A percentile compares a stretch with the other conserved stretches of the same genome.
phyloP scores from a whole-genome alignment of 805 yeast species.

The Yarrowia sp. region DNA sequence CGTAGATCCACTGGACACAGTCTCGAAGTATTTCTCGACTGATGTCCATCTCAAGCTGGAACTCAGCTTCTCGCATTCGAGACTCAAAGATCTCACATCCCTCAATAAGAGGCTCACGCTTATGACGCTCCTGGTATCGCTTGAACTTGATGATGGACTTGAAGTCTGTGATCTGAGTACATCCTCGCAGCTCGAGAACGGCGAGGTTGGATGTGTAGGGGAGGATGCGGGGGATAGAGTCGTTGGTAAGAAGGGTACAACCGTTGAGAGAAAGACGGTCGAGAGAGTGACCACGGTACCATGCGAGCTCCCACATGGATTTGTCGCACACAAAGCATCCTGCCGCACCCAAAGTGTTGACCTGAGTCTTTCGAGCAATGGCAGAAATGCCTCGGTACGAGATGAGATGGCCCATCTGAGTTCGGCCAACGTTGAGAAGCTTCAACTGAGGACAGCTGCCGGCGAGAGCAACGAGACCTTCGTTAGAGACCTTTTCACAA shows the following conservation, averaged over 20 bases:
- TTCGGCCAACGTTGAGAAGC: constrained; percentile 81
- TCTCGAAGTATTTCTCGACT: constrained; percentile 68
- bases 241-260: constrained; percentile 66
- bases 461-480: constrained; percentile 74
- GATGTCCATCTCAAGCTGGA: constrained; percentile 61
- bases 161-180: constrained; percentile 63
- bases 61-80: constrained; percentile 66
- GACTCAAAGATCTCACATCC: constrained; percentile 74
- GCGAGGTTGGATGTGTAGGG: constrained; percentile 65
- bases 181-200: constrained; percentile 78
- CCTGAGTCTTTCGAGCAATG: constrained; percentile 62
- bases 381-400: constrained; percentile 72
- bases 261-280: constrained; percentile 77
- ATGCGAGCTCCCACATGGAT: constrained; percentile 80
- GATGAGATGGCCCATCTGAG: constrained; percentile 66
- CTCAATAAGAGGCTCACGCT: constrained; percentile 68
- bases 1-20: constrained; percentile 58
- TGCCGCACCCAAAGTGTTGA: constrained; percentile 82
- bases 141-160: constrained; percentile 73
- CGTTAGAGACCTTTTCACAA: constrained; percentile 78
- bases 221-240: constrained; percentile 61
- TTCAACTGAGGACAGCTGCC: constrained; percentile 62
- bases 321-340: constrained; percentile 84
- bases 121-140: constrained; percentile 49
- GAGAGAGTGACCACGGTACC: constrained; percentile 57